phyloP scores from a whole-genome alignment of 306 rosid species.

The Citrullus mucosospermus region DNA sequence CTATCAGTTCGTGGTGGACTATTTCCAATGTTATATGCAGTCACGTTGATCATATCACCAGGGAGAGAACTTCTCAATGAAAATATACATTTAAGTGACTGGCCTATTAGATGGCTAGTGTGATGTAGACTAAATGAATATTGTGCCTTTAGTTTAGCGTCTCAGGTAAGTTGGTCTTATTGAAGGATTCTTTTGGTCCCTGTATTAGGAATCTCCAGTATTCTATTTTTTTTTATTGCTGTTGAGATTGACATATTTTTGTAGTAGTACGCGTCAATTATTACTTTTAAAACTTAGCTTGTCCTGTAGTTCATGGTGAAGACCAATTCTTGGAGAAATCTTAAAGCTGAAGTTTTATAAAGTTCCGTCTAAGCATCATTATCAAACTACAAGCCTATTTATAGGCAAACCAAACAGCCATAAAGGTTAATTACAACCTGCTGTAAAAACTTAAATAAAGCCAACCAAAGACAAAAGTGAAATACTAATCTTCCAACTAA shows the following conservation, averaged over 20 bases:
- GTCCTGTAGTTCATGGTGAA: neutral
- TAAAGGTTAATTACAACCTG: too few relatives aligned
- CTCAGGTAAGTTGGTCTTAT: neutral
- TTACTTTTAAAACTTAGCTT: neutral
- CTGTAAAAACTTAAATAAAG: too few relatives aligned
- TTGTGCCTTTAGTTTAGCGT: neutral
- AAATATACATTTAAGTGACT: too few relatives aligned
- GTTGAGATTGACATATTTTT: neutral
- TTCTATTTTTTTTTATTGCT: neutral
- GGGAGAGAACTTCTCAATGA: neutral
- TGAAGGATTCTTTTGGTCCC: neutral
- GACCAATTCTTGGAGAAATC: too few relatives aligned
- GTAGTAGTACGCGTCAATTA: neutral
- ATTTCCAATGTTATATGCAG: neutral
- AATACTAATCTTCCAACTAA: too few relatives aligned
- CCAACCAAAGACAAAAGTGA: too few relatives aligned
- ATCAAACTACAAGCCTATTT: too few relatives aligned
- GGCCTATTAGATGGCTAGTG: neutral
- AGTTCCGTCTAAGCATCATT: too few relatives aligned
- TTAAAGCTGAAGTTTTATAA: too few relatives aligned
- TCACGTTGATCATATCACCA: neutral
- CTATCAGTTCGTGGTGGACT: neutral
- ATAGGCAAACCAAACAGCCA: too few relatives aligned
- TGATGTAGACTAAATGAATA: neutral
- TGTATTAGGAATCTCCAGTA: neutral